Conservation (phyloP, 495 filamentous ascomycete species). For the Ascodesmis nigricans region DNA sequence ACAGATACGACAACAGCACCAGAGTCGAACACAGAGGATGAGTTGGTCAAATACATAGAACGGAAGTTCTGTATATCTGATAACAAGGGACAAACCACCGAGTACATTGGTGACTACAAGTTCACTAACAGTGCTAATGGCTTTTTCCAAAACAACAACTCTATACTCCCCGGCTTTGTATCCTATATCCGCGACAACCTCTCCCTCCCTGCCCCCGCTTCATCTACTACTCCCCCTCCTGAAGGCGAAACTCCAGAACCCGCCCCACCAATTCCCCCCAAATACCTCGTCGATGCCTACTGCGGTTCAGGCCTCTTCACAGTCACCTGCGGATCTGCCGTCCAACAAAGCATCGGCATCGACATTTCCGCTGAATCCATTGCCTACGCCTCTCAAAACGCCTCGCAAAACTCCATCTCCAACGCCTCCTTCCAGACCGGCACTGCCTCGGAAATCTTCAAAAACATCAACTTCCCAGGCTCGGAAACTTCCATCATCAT, state of each 20-base stretch:
- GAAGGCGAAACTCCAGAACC: slow-evolving; percentile 6
- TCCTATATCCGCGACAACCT: slow-evolving; percentile 71
- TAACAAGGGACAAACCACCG: slow-evolving; percentile 52
- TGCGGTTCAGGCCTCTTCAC: slow-evolving; percentile 94
- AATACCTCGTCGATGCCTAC: slow-evolving; percentile 88
- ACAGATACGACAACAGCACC: too few species aligned
- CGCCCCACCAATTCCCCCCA: slow-evolving; percentile 22
- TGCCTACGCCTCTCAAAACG: slow-evolving; percentile 51
- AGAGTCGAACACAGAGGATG: slow-evolving; percentile 6
- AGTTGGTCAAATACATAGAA: slow-evolving; percentile 32
- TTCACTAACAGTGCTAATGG: slow-evolving; percentile 77
- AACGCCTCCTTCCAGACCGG: slow-evolving; percentile 54
- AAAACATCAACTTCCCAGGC: slow-evolving; percentile 40
- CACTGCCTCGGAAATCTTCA: slow-evolving; percentile 65
- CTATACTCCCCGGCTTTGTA: slow-evolving; percentile 78
- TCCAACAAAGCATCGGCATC: slow-evolving; percentile 46
- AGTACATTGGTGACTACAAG: slow-evolving; percentile 66
- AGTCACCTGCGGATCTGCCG: slow-evolving; percentile 67
- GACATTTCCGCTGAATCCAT: slow-evolving; percentile 55
- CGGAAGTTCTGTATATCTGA: slow-evolving; percentile 73
- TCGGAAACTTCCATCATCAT: slow-evolving; percentile 75
- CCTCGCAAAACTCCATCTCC: slow-evolving; percentile 47
- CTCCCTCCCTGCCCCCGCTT: slow-evolving; percentile 29
- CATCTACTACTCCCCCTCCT: too few species aligned
- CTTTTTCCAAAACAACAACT: slow-evolving; percentile 99